Conservation (phyloP, 345 rosid species). For the Raphanus sativus region DNA sequence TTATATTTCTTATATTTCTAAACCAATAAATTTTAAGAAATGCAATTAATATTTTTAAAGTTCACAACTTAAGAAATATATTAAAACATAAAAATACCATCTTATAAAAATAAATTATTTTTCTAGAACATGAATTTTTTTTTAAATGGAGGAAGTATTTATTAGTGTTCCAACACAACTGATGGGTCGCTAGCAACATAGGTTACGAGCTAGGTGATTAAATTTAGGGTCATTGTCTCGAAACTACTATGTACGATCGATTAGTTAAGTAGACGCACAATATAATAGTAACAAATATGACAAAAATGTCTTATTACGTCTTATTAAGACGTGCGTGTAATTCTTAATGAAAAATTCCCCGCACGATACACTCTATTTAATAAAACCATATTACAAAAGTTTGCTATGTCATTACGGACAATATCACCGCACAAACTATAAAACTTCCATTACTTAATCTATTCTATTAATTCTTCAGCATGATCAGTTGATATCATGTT, state of each 20-base stretch:
- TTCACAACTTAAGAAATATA: too few species aligned
- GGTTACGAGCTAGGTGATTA: slow-evolving; percentile 6
- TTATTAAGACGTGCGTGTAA: slow-evolving; percentile 15
- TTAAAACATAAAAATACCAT: too few species aligned
- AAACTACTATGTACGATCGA: neutral
- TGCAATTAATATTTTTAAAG: too few species aligned
- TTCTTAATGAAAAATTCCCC: slow-evolving; percentile 1
- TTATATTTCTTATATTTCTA: too few species aligned
- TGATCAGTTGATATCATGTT: too few species aligned
- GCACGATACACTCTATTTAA: slow-evolving; percentile 7
- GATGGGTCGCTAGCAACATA: slow-evolving; percentile 2
- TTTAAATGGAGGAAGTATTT: too few species aligned
- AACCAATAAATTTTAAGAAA: too few species aligned
- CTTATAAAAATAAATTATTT: too few species aligned
- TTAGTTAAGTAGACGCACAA: neutral
- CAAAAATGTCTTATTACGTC: slow-evolving; percentile 1
- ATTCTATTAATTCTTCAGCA: too few species aligned
- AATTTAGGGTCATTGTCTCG: slow-evolving; percentile 26
- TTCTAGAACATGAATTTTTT: too few species aligned
- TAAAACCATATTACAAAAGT: neutral
- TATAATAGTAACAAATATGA: neutral
- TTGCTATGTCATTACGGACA: neutral
- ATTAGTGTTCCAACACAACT: neutral
- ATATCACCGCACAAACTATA: neutral
- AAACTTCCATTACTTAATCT: neutral